Evolutionary conservation across 805 yeast species (phyloP).

Genomic region (Spathaspora girioi): DNA sequence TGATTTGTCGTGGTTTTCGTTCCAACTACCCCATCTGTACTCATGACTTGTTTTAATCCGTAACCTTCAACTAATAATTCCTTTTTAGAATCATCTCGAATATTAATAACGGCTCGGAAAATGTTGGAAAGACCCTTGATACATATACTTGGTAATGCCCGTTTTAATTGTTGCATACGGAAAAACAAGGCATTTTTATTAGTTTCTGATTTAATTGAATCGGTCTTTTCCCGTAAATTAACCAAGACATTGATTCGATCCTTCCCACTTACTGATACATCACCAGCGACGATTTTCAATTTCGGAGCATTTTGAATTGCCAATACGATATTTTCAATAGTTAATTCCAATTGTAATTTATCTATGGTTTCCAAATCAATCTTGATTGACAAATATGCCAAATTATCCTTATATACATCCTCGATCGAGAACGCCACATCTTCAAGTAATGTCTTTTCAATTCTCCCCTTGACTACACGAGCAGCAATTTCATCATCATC

Average conservation of each 20-base stretch:
- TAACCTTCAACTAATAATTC: slow-evolving; percentile 97
- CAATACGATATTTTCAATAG: slow-evolving; percentile 76
- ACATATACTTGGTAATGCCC: slow-evolving; percentile 81
- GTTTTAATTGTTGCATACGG: slow-evolving; percentile 83
- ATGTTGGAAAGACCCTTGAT: slow-evolving; percentile 92
- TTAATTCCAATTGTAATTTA: slow-evolving; percentile 82
- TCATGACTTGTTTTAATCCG: slow-evolving; percentile 94
- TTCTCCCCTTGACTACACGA: slow-evolving; percentile 95
- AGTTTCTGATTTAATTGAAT: slow-evolving; percentile 26
- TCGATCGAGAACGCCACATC: slow-evolving; percentile 89
- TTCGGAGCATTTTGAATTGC: slow-evolving; percentile 87
- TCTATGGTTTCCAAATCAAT: slow-evolving; percentile 84
- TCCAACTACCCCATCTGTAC: slow-evolving; percentile 95
- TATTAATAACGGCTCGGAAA: slow-evolving; percentile 94
- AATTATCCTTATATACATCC: slow-evolving; percentile 82
- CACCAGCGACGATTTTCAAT: slow-evolving; percentile 72
- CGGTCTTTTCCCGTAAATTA: slow-evolving; percentile 35
- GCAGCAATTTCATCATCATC: slow-evolving; percentile 96
- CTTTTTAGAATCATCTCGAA: slow-evolving; percentile 78
- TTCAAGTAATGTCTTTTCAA: slow-evolving; percentile 83
- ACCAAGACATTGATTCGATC: slow-evolving; percentile 68
- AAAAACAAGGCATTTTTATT: slow-evolving; percentile 60
- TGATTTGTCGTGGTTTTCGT: slow-evolving; percentile 86
- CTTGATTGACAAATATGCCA: slow-evolving; percentile 76
- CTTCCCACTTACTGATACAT: slow-evolving; percentile 63